phyloP scores from a whole-genome alignment of 257 asterid species.

The Solanum pennellii region DNA sequence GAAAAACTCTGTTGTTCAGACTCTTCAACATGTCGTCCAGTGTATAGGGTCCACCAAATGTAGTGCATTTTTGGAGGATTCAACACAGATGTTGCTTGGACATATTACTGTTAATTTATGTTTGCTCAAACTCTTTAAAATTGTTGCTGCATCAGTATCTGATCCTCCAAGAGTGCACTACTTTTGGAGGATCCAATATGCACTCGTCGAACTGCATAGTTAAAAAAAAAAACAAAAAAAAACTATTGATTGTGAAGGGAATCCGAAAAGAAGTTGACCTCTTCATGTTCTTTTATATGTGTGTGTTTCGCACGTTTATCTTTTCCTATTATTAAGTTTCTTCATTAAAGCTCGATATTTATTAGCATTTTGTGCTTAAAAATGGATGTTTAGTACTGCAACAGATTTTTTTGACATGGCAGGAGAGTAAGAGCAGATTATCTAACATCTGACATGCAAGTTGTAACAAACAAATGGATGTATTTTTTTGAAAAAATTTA shows the following conservation, averaged over 20 bases:
- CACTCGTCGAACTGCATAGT: background rate
- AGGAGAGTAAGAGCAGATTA: background rate
- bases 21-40: too few relatives aligned
- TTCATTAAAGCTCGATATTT: background rate
- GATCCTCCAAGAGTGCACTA: too few relatives aligned
- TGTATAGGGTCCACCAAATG: too few relatives aligned
- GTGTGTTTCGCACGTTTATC: background rate
- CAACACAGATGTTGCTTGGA: too few relatives aligned
- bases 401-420: background rate
- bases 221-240: background rate
- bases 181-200: too few relatives aligned
- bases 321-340: background rate
- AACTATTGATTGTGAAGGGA: constrained; percentile 31
- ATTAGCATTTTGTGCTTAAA: background rate
- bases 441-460: background rate
- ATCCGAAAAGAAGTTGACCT: constrained; percentile 6
- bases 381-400: background rate
- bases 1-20: too few relatives aligned
- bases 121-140: too few relatives aligned
- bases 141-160: too few relatives aligned
- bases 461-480: background rate
- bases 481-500: background rate
- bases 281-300: background rate
- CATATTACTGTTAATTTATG: too few relatives aligned
- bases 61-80: too few relatives aligned